phyloP scores from a whole-genome alignment of 1,284 basidiomycete species.

The Boletus nobilissimus region DNA sequence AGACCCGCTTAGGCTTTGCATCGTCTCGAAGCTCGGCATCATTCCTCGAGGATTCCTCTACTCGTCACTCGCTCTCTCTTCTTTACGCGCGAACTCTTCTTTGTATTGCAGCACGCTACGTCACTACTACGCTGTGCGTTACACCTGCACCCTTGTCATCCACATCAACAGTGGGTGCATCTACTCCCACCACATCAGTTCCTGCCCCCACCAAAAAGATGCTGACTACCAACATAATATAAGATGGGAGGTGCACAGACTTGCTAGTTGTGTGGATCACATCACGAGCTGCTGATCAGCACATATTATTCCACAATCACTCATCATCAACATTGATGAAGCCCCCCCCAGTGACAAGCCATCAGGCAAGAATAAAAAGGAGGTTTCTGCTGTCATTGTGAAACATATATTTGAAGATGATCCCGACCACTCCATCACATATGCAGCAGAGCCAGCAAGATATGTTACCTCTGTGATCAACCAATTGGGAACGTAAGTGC shows the following conservation, averaged over 20 bases:
- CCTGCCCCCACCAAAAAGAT: no score
- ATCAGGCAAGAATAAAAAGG: slow-evolving; percentile 20
- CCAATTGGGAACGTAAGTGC: slow-evolving; percentile 7
- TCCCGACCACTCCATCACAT: neutral
- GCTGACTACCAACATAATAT: neutral
- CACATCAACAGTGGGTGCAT: no score
- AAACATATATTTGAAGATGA: slow-evolving; percentile 11
- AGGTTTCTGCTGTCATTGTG: neutral
- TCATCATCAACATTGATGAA: neutral
- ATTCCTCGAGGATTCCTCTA: no score
- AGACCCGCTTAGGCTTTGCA: no score
- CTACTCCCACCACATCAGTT: no score
- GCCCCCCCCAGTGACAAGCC: neutral
- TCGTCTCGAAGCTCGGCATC: no score
- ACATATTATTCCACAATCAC: neutral
- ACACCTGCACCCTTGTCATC: no score
- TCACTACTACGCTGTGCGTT: no score
- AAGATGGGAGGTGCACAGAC: neutral
- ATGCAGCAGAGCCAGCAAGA: neutral
- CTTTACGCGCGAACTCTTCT: no score
- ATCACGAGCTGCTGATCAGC: neutral
- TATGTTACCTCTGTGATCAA: neutral
- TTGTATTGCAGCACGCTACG: no score
- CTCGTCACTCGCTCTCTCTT: no score
- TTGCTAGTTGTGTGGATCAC: neutral